phyloP scores from a whole-genome alignment of 192 early-diverging fungal genomes.

The Endogone sp. region DNA sequence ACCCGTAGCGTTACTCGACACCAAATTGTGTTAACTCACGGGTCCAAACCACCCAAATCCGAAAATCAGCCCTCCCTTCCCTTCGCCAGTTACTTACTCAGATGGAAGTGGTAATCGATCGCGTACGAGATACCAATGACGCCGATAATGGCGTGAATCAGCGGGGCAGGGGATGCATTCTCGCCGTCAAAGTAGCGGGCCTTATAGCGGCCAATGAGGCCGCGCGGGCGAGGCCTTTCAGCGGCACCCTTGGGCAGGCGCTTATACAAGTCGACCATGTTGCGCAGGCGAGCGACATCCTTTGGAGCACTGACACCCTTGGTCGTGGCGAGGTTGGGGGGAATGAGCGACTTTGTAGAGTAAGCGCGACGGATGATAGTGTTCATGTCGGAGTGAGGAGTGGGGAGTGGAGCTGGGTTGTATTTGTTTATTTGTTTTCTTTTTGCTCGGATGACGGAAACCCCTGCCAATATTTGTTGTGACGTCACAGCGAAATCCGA shows the following conservation, averaged over 20 bases:
- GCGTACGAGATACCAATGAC: conserved; percentile 58
- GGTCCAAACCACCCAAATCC: too few relatives aligned
- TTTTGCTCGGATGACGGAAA: too few relatives aligned
- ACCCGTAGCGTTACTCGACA: background rate
- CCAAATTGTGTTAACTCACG: too few relatives aligned
- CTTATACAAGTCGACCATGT: conserved; percentile 72
- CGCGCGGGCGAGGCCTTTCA: conserved; percentile 45
- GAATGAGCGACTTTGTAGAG: conserved; percentile 56
- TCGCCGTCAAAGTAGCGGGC: conserved; percentile 70
- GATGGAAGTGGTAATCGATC: conserved; percentile 75
- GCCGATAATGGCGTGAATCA: conserved; percentile 56
- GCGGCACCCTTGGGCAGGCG: conserved; percentile 73
- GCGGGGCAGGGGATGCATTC: conserved; percentile 60
- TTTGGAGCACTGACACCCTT: conserved; percentile 53
- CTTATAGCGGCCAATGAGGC: conserved; percentile 59
- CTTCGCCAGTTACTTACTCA: conserved; percentile 45
- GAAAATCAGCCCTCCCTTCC: too few relatives aligned
- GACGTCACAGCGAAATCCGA: too few relatives aligned
- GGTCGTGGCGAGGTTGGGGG: conserved; percentile 70
- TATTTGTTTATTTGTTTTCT: too few relatives aligned
- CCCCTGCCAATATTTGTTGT: background rate
- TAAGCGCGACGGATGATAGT: conserved; percentile 38
- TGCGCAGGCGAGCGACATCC: conserved; percentile 50
- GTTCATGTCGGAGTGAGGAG: conserved; percentile 18
- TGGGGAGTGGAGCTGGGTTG: too few relatives aligned